These are phyloP conservation scores for Globisporangium orthogonon DNA, from an alignment of 352 stramenopile genomes.

Conservation along the genomic window DNA sequence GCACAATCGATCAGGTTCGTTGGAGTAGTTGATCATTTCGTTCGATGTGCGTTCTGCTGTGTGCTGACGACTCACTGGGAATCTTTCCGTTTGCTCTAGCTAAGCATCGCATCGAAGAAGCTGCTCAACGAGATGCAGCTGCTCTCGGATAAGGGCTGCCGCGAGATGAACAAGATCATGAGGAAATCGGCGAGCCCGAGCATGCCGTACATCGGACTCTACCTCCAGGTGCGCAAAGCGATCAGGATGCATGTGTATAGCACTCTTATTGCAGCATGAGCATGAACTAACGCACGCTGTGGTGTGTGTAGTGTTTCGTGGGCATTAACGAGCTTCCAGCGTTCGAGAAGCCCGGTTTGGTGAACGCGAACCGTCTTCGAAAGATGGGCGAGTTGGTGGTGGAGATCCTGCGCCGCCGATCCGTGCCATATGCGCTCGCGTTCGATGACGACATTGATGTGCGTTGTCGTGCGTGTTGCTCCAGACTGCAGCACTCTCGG, in stretches of 20 bases:
- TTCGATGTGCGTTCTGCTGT: background rate
- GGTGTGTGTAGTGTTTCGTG: conserved; percentile 50
- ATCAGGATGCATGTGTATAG: background rate
- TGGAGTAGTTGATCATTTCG: background rate
- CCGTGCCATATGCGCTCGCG: conserved; percentile 52
- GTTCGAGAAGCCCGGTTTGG: conserved; percentile 53
- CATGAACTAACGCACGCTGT: background rate
- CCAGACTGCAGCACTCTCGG: background rate
- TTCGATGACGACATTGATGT: conserved; percentile 60
- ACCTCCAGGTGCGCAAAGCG: conserved; percentile 54
- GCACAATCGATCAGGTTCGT: conserved; percentile 69
- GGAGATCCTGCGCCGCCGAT: conserved; percentile 74
- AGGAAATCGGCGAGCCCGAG: conserved; percentile 57
- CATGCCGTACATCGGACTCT: conserved; percentile 86
- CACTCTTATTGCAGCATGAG: background rate
- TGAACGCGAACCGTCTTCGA: conserved; percentile 69
- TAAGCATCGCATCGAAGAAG: conserved; percentile 57
- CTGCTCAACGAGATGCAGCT: conserved; percentile 73
- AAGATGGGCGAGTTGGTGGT: conserved; percentile 68
- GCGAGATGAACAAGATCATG: conserved; percentile 86
- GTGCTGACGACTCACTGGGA: background rate
- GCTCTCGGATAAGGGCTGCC: conserved; percentile 75
- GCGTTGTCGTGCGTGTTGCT: conserved; percentile 10
- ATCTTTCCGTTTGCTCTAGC: conserved; percentile 20
- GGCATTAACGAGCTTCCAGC: conserved; percentile 74